Conservation (phyloP, 805 yeast species). For the Grigorovia jiainica region DNA sequence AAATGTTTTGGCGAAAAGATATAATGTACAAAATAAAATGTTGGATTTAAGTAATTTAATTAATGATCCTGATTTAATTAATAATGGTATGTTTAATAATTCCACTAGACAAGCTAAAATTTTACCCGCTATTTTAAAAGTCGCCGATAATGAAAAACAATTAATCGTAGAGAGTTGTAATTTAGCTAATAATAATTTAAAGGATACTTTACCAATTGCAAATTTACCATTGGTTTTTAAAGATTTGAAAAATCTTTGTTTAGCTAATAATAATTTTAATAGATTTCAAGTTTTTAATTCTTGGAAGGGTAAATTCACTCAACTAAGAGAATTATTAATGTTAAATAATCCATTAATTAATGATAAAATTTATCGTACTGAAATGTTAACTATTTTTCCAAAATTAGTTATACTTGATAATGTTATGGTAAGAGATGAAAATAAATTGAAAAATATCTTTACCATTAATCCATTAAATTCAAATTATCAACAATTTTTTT, state of each 20-base stretch:
- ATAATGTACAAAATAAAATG: slow-evolving; percentile 55
- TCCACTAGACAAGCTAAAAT: slow-evolving; percentile 63
- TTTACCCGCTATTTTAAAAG: slow-evolving; percentile 81
- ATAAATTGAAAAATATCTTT: slow-evolving; percentile 41
- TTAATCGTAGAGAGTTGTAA: slow-evolving; percentile 58
- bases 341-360: slow-evolving; percentile 63
- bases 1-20: slow-evolving; percentile 54
- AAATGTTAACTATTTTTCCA: slow-evolving; percentile 67
- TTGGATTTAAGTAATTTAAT: slow-evolving; percentile 60
- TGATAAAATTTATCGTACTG: slow-evolving; percentile 43
- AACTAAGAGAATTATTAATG: slow-evolving; percentile 65
- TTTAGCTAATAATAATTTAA: slow-evolving; percentile 54
- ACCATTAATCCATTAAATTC: slow-evolving; percentile 39
- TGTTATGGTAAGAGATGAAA: slow-evolving; percentile 64
- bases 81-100: slow-evolving; percentile 56
- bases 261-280: slow-evolving; percentile 63
- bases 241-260: slow-evolving; percentile 61
- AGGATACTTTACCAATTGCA: slow-evolving; percentile 50
- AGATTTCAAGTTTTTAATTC: slow-evolving; percentile 52
- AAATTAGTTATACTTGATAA: slow-evolving; percentile 72
- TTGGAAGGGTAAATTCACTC: slow-evolving; percentile 69
- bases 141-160: slow-evolving; percentile 48
- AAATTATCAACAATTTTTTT: slow-evolving; percentile 58
- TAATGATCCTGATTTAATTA: slow-evolving; percentile 49
- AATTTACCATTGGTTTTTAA: slow-evolving; percentile 72